Evolutionary conservation across 2,329 filamentous ascomycete species (phyloP).

Genomic region (Fusarium longipes): DNA sequence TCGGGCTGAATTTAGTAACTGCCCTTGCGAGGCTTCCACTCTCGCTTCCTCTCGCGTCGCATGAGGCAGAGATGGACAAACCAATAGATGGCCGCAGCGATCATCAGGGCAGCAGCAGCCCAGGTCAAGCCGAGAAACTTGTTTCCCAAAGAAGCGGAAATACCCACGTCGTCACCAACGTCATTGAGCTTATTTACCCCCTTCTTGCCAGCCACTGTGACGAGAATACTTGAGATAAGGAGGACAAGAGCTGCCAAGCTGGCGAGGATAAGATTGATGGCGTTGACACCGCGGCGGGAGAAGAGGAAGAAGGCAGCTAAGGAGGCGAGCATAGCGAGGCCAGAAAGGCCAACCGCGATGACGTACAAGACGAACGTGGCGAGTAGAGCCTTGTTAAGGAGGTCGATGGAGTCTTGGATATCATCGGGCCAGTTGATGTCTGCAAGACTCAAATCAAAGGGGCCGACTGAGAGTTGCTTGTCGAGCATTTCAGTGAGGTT

Average conservation of each 20-base stretch:
- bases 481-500: conserved; percentile 62
- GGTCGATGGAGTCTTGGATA: conserved; percentile 60
- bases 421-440: conserved; percentile 59
- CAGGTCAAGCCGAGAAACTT: conserved; percentile 61
- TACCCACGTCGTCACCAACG: conserved; percentile 57
- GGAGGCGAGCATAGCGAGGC: conserved; percentile 56
- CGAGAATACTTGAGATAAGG: conserved; percentile 56
- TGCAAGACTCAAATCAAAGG: conserved; percentile 57
- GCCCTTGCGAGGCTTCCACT: conserved; percentile 47
- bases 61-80: conserved; percentile 48
- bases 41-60: conserved; percentile 45
- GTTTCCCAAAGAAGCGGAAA: conserved; percentile 56
- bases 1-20: conserved; percentile 42
- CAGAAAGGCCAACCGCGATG: conserved; percentile 56
- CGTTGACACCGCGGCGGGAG: conserved; percentile 39
- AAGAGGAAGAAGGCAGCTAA: conserved; percentile 52
- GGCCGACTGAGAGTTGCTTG: conserved; percentile 58
- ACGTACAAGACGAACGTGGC: conserved; percentile 62
- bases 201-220: conserved; percentile 56
- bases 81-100: conserved; percentile 57
- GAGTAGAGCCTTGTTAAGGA: conserved; percentile 62
- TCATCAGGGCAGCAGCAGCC: conserved; percentile 60
- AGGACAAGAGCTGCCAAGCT: conserved; percentile 53
- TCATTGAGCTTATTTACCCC: conserved; percentile 57
- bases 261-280: conserved; percentile 54